Conservation (phyloP, 208 protist species). For the Trypanosomatidae sp. region DNA sequence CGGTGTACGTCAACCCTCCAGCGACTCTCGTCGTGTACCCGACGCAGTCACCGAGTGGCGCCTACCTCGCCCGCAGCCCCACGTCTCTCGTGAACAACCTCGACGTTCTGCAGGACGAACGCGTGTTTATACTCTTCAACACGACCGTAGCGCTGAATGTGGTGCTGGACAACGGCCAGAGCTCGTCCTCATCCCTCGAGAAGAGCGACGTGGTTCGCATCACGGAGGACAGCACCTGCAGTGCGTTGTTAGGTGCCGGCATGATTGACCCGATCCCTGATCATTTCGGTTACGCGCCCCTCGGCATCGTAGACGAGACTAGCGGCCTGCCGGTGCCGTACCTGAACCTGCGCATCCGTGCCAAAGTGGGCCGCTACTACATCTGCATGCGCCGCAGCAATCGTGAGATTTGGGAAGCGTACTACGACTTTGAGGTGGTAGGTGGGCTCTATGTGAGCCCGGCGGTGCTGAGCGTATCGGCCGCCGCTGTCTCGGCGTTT, state of each 20-base stretch:
- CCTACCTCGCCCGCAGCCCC: constrained; percentile 51
- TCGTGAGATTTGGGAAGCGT: constrained; percentile 57
- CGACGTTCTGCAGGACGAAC: constrained; percentile 60
- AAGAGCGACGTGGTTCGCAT: constrained; percentile 57
- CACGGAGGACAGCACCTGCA: constrained; percentile 39
- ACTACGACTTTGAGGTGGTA: constrained; percentile 74
- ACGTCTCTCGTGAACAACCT: constrained; percentile 20
- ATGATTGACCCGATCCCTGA: constrained; percentile 56
- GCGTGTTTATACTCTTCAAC: constrained; percentile 84
- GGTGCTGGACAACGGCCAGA: constrained; percentile 43
- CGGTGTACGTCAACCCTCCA: constrained; percentile 62
- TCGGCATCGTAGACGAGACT: constrained; percentile 27
- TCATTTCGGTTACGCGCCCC: constrained; percentile 66
- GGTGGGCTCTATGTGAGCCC: constrained; percentile 44
- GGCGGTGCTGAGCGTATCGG: constrained; percentile 40
- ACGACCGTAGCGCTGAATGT: constrained; percentile 61
- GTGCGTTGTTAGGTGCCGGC: constrained; percentile 17
- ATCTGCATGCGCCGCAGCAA: constrained; percentile 75
- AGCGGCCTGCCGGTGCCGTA: constrained; percentile 41
- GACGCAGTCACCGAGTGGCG: constrained; percentile 67
- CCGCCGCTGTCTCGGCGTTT: constrained; percentile 56
- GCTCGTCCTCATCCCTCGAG: constrained; percentile 10
- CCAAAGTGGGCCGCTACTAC: constrained; percentile 52
- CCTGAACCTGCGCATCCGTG: constrained; percentile 73
- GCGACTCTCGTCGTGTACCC: constrained; percentile 52